Conservation (phyloP, 192 early-diverging fungal species). For the Borealophlyctis nickersoniae region DNA sequence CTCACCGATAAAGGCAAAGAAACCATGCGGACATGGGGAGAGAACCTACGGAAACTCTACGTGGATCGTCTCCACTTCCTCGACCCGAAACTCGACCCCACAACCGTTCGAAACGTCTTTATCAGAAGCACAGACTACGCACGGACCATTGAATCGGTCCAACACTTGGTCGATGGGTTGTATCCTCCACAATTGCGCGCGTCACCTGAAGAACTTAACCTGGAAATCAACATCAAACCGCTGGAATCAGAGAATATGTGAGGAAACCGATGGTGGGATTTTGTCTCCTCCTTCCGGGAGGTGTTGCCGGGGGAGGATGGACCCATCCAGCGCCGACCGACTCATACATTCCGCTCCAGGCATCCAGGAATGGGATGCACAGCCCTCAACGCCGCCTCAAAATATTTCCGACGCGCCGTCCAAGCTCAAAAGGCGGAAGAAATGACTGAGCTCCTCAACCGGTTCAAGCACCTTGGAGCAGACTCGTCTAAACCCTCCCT, state of each 20-base stretch:
- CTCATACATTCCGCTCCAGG: conserved; percentile 1
- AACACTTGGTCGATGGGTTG: conserved; percentile 59
- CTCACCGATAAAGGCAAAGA: conserved; percentile 58
- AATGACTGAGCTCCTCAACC: conserved; percentile 12
- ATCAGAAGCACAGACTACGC: conserved; percentile 58
- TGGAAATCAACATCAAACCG: conserved; percentile 18
- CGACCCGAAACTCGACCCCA: conserved; percentile 16
- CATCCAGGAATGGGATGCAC: conserved; percentile 8
- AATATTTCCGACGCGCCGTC: conserved; percentile 16
- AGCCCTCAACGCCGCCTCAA: neutral
- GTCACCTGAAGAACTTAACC: neutral
- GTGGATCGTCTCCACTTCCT: conserved; percentile 38
- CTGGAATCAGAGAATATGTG: conserved; percentile 22
- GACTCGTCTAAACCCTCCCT: conserved; percentile 16
- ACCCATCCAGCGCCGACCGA: too few species aligned
- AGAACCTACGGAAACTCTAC: conserved; percentile 52
- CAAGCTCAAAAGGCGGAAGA: neutral
- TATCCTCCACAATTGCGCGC: conserved; percentile 42
- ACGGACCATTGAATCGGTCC: conserved; percentile 66
- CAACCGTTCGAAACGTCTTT: conserved; percentile 34
- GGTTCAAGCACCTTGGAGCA: conserved; percentile 21
- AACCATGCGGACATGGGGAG: conserved; percentile 47
- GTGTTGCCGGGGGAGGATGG: too few species aligned
- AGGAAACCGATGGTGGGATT: conserved; percentile 17
- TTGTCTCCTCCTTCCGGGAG: too few species aligned